Evolutionary conservation across 2,329 filamentous ascomycete genomes (phyloP).

Genomic region (Aureobasidium melanogenum): DNA sequence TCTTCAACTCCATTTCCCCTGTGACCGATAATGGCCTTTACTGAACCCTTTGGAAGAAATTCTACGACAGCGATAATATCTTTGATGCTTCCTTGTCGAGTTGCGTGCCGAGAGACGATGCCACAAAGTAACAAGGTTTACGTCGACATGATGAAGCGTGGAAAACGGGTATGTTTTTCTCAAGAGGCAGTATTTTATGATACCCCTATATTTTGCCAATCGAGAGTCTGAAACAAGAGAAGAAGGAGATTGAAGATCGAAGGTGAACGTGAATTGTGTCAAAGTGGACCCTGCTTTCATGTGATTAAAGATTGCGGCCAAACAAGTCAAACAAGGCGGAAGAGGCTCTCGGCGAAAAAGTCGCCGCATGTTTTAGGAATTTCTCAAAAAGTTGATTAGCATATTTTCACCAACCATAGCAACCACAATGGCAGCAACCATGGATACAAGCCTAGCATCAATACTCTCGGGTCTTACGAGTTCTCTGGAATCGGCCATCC

Average conservation of each 20-base stretch:
- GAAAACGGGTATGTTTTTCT: neutral
- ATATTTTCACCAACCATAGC: neutral
- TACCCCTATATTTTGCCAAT: slow-evolving; percentile 4
- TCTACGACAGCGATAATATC: slow-evolving; percentile 10
- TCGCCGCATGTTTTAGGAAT: neutral
- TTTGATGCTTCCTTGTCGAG: neutral
- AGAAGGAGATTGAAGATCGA: too few species aligned
- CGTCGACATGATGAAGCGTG: neutral
- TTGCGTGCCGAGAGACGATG: neutral
- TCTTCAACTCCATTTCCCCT: slow-evolving; percentile 45
- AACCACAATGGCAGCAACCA: neutral
- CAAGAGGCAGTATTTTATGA: neutral
- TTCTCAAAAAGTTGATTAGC: neutral
- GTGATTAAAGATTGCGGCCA: neutral
- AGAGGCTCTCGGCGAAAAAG: neutral
- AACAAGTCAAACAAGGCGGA: neutral
- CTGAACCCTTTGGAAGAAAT: slow-evolving; percentile 23
- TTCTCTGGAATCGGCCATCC: slow-evolving; percentile 54
- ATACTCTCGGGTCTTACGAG: slow-evolving; percentile 39
- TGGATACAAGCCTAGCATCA: slow-evolving; percentile 21
- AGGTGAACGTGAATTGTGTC: neutral
- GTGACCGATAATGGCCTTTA: slow-evolving; percentile 44
- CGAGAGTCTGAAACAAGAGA: neutral
- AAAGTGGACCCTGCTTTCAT: slow-evolving; percentile 6
- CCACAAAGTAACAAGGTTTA: neutral